Base-by-base conservation (phyloP, 2,329 filamentous ascomycete species). In the Ceratocystiopsis minuta region DNA sequence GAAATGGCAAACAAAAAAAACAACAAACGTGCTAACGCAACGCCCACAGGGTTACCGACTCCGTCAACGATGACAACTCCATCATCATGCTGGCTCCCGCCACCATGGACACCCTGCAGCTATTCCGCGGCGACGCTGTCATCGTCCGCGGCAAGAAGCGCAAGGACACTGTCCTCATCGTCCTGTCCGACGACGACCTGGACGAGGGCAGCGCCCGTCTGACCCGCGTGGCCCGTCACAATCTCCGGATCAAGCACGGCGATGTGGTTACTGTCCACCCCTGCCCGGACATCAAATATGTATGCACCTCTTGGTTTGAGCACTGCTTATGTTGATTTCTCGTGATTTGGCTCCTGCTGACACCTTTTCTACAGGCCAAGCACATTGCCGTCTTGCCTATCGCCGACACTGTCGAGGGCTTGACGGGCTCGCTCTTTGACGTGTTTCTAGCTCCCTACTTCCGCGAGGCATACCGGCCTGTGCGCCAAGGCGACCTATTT, bases 261-360 rank as follows among this genome's bases (percentile, higher is more conserved):
- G 90, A 98, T 59, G 83, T 96, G 58, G 80, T 98, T 64, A 95
- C 87, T 47, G 86, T 98, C 50, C 86, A 96, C 66, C 78, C 92
- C 43, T 98, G 90, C 68, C 88, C 90, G 16, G 90, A 98, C 62
- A 98, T 98, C 71, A 98, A 98, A 94, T 98, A 98, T 62, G 87
- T 94, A 64, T 62, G 85, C 75, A 28, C 24, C 11, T 6, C n/a
- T n/a, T n/a, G n/a, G n/a, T n/a, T n/a, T n/a, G n/a, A n/a, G 4
- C 9, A 10, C 24, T 10, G 2, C 2, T 2, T 10, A 28, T 28
- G 6, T 6, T 6, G 7, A 10, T 31, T 28, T 36, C 33, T 24
- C 12, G n/a, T 34, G 17, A 28, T 10, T n/a, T 14, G 9, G 28
- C n/a, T 16, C 16, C 15, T 13, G 3, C 36, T 32, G 16, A 32